Percentiles rank a stretch among this genome's conserved stretches.
Conservation (phyloP, 2,329 filamentous ascomycete genomes). For the Aureobasidium sp. region DNA sequence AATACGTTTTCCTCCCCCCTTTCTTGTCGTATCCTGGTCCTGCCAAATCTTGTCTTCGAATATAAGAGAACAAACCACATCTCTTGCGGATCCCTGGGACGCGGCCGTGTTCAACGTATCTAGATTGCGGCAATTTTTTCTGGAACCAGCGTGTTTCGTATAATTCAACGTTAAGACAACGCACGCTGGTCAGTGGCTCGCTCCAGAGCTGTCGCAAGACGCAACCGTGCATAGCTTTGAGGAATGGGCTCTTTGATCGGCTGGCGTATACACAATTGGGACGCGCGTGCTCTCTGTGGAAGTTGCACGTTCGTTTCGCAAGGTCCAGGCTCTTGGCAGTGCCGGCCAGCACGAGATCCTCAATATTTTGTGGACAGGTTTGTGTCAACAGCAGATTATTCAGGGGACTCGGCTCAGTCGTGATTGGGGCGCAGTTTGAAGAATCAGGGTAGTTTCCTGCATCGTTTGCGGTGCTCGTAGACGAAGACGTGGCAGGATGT, state of each 20-base stretch:
- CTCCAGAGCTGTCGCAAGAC: not conserved
- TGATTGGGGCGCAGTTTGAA: conserved; percentile 3
- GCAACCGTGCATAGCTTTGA: not conserved
- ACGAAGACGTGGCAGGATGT: not conserved
- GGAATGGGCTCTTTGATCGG: not conserved
- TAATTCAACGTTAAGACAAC: not conserved
- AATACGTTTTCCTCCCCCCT: not conserved
- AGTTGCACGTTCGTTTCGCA: conserved; percentile 1
- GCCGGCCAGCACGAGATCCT: not conserved
- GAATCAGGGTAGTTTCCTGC: not conserved
- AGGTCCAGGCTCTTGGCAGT: conserved; percentile 1
- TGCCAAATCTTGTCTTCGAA: not conserved
- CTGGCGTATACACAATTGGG: not conserved
- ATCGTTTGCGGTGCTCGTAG: not conserved
- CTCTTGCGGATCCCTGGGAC: not conserved
- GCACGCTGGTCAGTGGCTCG: not conserved
- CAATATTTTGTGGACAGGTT: not conserved
- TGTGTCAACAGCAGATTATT: not conserved
- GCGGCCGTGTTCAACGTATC: not conserved
- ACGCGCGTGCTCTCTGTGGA: conserved; percentile 4
- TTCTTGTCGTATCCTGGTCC: not conserved
- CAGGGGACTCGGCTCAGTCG: not conserved
- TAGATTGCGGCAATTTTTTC: not conserved
- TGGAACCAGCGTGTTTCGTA: not conserved
- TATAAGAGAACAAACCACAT: not conserved